Evolutionary conservation across 805 yeast genomes (phyloP).

Genomic region (Yarrowia sp.): DNA sequence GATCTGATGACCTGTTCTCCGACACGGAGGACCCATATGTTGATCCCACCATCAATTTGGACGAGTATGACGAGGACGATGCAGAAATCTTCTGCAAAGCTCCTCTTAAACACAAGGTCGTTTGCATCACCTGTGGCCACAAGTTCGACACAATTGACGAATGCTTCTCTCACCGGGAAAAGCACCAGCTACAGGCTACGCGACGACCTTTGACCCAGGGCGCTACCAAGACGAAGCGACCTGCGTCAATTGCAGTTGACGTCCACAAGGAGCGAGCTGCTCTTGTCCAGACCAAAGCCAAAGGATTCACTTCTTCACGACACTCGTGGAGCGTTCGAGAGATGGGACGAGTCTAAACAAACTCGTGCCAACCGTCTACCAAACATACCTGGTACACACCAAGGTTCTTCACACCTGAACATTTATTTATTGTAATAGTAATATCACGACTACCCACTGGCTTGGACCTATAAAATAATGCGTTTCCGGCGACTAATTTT

Average conservation of each 20-base stretch:
- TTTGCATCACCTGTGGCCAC: conserved; percentile 12
- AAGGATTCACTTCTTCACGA: conserved; percentile 2
- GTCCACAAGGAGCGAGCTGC: conserved; percentile 6
- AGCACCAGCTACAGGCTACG: background rate
- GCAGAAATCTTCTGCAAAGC: background rate
- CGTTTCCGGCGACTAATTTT: background rate
- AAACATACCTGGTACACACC: background rate
- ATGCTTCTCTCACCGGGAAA: background rate
- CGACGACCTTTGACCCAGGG: background rate
- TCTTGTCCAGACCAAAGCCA: conserved; percentile 1
- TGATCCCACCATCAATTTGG: conserved; percentile 19
- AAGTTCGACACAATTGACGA: conserved; percentile 17
- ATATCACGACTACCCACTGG: background rate
- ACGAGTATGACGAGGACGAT: conserved; percentile 19
- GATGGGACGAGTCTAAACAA: background rate
- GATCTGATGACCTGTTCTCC: conserved; percentile 15
- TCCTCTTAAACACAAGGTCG: conserved; percentile 11
- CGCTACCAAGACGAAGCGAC: background rate
- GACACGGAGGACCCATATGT: conserved; percentile 11
- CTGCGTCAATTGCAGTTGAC: background rate
- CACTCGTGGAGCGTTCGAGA: conserved; percentile 16
- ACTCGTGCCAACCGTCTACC: background rate
- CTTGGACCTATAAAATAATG: background rate
- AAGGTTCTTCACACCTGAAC: background rate
- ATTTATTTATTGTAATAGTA: conserved; percentile 16